Evolutionary conservation across 2,329 filamentous ascomycete genomes (phyloP).

Genomic region (Thelonectria rubi): DNA sequence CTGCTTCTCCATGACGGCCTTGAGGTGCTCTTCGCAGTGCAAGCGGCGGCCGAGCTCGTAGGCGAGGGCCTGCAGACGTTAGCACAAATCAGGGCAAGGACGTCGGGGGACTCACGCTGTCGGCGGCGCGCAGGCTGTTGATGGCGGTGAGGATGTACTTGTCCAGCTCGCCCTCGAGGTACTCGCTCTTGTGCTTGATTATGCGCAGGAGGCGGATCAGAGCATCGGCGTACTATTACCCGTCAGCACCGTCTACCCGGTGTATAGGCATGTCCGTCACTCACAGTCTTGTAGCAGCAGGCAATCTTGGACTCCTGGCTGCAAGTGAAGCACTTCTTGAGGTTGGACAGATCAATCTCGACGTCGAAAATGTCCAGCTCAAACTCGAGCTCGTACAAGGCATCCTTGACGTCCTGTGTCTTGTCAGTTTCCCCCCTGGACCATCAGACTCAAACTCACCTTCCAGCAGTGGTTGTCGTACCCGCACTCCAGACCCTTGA

Average conservation of each 20-base stretch:
- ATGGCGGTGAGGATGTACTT: constrained; percentile 42
- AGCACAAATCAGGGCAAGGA: not conserved
- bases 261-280: constrained; percentile 3
- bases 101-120: constrained; percentile 36
- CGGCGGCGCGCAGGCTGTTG: constrained; percentile 43
- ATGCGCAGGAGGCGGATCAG: constrained; percentile 41
- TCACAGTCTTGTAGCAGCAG: constrained; percentile 40
- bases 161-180: constrained; percentile 42
- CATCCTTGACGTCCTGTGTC: constrained; percentile 33
- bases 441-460: constrained; percentile 5
- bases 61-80: constrained; percentile 41
- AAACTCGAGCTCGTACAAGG: constrained; percentile 42
- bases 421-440: constrained; percentile 22
- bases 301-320: constrained; percentile 39
- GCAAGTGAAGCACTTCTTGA: constrained; percentile 39
- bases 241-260: not conserved
- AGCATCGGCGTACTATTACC: constrained; percentile 41
- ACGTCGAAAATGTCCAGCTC: constrained; percentile 41
- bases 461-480: constrained; percentile 40
- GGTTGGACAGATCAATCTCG: constrained; percentile 39
- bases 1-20: constrained; percentile 43
- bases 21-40: constrained; percentile 37
- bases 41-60: constrained; percentile 44
- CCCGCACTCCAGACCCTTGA: constrained; percentile 32
- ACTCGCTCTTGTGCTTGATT: constrained; percentile 37